phyloP scores from a whole-genome alignment of 2,329 filamentous ascomycete genomes.

The Calonectria fujianensis region DNA sequence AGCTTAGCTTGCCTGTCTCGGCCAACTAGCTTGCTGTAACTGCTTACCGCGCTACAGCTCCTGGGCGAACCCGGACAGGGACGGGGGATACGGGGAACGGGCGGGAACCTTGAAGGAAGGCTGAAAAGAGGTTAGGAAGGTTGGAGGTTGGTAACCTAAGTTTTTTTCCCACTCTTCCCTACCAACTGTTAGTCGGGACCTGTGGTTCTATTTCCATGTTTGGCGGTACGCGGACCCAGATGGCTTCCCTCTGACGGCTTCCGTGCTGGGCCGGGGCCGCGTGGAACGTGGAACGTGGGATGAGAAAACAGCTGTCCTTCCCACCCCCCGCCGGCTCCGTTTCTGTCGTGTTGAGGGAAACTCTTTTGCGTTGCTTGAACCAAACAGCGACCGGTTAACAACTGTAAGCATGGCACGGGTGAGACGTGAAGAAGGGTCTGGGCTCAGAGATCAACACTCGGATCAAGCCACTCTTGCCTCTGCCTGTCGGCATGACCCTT shows the following conservation, averaged over 20 bases:
- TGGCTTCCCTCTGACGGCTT: neutral
- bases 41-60: slow-evolving; percentile 38
- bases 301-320: slow-evolving; percentile 29
- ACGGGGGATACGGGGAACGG: slow-evolving; percentile 35
- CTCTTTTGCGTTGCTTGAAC: slow-evolving; percentile 9
- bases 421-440: slow-evolving; percentile 30
- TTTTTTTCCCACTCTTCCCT: slow-evolving; percentile 11
- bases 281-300: slow-evolving; percentile 33
- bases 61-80: slow-evolving; percentile 38
- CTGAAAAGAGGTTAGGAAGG: slow-evolving; percentile 36
- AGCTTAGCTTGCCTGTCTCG: slow-evolving; percentile 30
- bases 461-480: slow-evolving; percentile 35
- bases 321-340: slow-evolving; percentile 26
- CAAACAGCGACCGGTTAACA: slow-evolving; percentile 15
- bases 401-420: slow-evolving; percentile 23
- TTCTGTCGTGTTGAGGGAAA: slow-evolving; percentile 17
- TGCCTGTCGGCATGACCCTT: slow-evolving; percentile 21
- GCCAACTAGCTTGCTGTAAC: slow-evolving; percentile 29
- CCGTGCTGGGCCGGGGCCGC: slow-evolving; percentile 28
- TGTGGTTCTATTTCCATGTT: slow-evolving; percentile 20
- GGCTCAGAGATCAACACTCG: slow-evolving; percentile 35
- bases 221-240: slow-evolving; percentile 24
- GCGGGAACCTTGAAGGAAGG: slow-evolving; percentile 39
- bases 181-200: slow-evolving; percentile 14
- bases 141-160: slow-evolving; percentile 31